Conservation (phyloP, 2,329 filamentous ascomycete species). For the Ophiostoma quercus region DNA sequence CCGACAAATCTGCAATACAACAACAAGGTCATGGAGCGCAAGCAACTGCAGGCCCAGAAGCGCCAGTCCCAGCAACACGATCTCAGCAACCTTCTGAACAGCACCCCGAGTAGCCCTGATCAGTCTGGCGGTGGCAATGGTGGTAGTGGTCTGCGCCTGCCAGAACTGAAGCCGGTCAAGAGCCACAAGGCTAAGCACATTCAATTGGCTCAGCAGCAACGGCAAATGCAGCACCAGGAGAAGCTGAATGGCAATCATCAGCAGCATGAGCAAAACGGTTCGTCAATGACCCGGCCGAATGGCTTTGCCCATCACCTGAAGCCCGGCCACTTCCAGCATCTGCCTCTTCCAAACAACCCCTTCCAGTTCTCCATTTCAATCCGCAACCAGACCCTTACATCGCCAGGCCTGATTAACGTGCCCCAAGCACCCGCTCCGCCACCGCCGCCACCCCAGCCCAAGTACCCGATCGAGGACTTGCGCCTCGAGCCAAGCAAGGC, state of each 20-base stretch:
- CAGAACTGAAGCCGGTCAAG: conserved; percentile 71
- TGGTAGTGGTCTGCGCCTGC: conserved; percentile 51
- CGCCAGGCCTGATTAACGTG: conserved; percentile 36
- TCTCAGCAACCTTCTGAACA: conserved; percentile 40
- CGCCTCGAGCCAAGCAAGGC: conserved; percentile 66
- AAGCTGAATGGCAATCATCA: conserved; percentile 25
- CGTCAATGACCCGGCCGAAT: conserved; percentile 30
- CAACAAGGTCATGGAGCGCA: conserved; percentile 70
- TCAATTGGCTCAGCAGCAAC: conserved; percentile 35
- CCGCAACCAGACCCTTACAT: conserved; percentile 33
- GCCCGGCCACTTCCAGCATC: conserved; percentile 37
- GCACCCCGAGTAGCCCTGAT: conserved; percentile 34
- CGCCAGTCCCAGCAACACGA: conserved; percentile 48
- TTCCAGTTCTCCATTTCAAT: conserved; percentile 44
- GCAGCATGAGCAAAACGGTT: conserved; percentile 38
- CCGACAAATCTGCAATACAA: conserved; percentile 78
- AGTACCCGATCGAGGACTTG: conserved; percentile 93
- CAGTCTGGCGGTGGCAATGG: conserved; percentile 38
- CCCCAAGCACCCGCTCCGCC: conserved; percentile 43
- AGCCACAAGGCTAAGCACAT: conserved; percentile 53
- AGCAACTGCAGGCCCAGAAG: conserved; percentile 62
- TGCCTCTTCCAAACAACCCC: conserved; percentile 43
- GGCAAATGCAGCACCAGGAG: conserved; percentile 35
- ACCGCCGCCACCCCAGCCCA: conserved; percentile 69
- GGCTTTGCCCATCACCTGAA: conserved; percentile 32